Base-by-base conservation (phyloP, 2,329 filamentous ascomycete species). In the Fusarium coicis region DNA sequence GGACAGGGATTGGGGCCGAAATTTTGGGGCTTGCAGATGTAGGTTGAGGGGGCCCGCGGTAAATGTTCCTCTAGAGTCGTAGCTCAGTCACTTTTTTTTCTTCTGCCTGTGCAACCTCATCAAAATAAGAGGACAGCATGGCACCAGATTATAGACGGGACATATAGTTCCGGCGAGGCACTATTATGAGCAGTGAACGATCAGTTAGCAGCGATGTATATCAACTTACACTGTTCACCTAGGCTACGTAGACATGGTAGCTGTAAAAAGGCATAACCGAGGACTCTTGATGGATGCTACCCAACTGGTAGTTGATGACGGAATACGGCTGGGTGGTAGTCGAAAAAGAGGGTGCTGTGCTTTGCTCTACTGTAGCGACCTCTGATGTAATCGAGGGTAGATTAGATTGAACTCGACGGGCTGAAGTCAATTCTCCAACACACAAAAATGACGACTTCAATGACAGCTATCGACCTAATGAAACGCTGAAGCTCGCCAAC, bases 41-140 rank as follows among this genome's bases (percentile, higher is more conserved):
- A 74, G 63, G 63, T 74, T 74, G 68, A 55, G 72, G 71, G 70
- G 71, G 53, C 37, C 59, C 50, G 62, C 62, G 70, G 70, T 72
- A 73, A 73, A 67, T 70, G 63, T 60, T 70, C 60, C 66, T 73
- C 65, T 58, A 64, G 32, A 50, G 66, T 52, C 66, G 50, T 73
- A 70, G 59, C 56, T 47, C 61, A 43, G 55, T 56, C 30, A 72
- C 58, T 68, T 54, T 54, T 43, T 49, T 50, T 37, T 26, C 44
- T 63, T 40, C 46, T 64, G 65, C 43, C 46, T 73, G 70, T 70
- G 69, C 68, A 69, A 70, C 70, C 70, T 73, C 66, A 59, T 53
- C 57, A 66, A 72, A 70, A 66, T 34, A 58, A 73, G 50, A 72
- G 66, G 52, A 64, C 56, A 63, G 37, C 57, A 72, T 68, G 66